These are phyloP conservation scores for Mucor indicus DNA, from an alignment of 371 early-diverging fungal genomes.

Conservation along the genomic window DNA sequence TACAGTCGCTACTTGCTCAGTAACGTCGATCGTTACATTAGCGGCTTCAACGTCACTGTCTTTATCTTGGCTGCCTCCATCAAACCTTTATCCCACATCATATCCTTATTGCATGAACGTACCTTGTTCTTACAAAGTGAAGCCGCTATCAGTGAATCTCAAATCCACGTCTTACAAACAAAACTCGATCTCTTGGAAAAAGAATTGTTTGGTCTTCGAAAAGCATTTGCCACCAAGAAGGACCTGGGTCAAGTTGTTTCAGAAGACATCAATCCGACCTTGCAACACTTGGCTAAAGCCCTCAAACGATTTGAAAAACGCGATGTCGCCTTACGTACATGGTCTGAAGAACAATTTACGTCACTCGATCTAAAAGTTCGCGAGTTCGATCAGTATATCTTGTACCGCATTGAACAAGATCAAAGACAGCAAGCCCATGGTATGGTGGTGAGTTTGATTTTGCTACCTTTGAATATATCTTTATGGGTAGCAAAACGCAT, in stretches of 20 bases:
- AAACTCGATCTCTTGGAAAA: conserved; percentile 54
- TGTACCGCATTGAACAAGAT: conserved; percentile 52
- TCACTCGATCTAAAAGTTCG: conserved; percentile 48
- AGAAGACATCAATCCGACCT: conserved; percentile 22
- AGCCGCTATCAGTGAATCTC: conserved; percentile 37
- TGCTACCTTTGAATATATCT: conserved; percentile 42
- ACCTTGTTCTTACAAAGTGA: conserved; percentile 55
- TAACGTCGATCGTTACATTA: conserved; percentile 54
- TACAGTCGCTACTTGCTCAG: conserved; percentile 53
- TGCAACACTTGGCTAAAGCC: conserved; percentile 44
- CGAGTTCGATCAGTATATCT: conserved; percentile 48
- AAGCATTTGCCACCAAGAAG: conserved; percentile 64
- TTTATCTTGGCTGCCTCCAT: conserved; percentile 62
- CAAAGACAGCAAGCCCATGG: conserved; percentile 24
- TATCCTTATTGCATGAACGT: conserved; percentile 48
- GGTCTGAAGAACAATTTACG: conserved; percentile 54
- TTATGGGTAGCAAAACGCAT: conserved; percentile 36
- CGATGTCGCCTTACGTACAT: conserved; percentile 40
- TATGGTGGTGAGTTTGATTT: conserved; percentile 27
- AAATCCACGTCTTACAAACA: conserved; percentile 41
- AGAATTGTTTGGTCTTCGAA: conserved; percentile 54
- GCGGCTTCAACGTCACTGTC: conserved; percentile 55
- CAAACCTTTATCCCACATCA: conserved; percentile 50
- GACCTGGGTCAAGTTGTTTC: conserved; percentile 51
- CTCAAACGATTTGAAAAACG: conserved; percentile 53